A percentile compares a stretch with the other conserved stretches of the same genome.
These are phyloP conservation scores for Ballota nigra DNA, from an alignment of 257 asterid genomes.

Conservation along the genomic window DNA sequence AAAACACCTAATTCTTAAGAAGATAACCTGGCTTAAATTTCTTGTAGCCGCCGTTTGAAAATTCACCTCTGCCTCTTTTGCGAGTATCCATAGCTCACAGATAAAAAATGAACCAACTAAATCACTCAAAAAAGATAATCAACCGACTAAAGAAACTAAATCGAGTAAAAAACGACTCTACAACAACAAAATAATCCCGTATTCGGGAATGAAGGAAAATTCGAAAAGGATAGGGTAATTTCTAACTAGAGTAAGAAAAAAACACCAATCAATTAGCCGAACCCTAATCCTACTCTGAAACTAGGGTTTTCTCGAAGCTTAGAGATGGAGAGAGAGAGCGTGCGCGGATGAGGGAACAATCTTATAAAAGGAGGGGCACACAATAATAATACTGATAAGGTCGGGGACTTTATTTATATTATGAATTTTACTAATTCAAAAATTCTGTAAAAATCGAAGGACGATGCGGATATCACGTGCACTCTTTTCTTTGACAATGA, in stretches of 20 bases:
- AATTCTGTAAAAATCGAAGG: background rate
- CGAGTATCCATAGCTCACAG: constrained; percentile 48
- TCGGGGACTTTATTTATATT: background rate
- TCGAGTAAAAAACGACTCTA: background rate
- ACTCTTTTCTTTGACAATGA: no score
- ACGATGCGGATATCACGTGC: constrained; percentile 6
- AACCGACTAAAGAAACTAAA: background rate
- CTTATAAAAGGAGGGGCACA: background rate
- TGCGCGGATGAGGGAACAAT: background rate
- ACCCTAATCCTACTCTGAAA: constrained; percentile 24
- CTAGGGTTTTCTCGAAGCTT: constrained; percentile 34
- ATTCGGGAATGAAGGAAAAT: background rate
- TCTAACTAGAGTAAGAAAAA: constrained; percentile 12
- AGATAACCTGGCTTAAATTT: constrained; percentile 62
- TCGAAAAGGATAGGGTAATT: background rate
- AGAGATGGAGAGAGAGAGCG: background rate
- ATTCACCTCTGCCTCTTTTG: constrained; percentile 48
- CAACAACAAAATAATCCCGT: no score
- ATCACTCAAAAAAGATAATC: background rate
- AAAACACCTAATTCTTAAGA: background rate
- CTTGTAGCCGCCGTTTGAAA: constrained; percentile 63
- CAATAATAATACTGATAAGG: constrained; percentile 4
- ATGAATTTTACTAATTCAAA: no score
- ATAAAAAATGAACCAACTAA: constrained; percentile 22
- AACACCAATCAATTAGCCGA: constrained; percentile 4